These are phyloP conservation scores for Auxenochlorella pyrenoidosa DNA, from an alignment of 139 green algal species.

Conservation along the genomic window DNA sequence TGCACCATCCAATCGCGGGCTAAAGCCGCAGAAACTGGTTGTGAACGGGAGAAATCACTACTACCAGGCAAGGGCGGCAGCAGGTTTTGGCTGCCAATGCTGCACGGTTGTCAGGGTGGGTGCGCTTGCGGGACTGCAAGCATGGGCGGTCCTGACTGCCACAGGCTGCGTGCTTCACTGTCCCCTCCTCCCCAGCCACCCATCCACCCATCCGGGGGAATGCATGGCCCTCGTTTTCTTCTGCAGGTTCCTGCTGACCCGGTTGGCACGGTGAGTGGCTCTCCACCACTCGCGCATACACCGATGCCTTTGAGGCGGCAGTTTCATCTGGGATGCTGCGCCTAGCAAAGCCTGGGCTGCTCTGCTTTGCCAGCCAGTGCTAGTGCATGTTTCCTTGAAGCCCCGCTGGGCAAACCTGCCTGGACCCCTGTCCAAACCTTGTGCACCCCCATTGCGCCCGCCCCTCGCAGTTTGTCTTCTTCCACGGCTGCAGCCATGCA, in stretches of 20 bases:
- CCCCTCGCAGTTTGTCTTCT: slow-evolving; percentile 15
- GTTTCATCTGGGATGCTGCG: too few relatives aligned
- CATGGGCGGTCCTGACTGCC: too few relatives aligned
- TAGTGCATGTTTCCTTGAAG: not conserved
- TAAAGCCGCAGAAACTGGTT: not conserved
- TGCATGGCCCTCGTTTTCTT: too few relatives aligned
- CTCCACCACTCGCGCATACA: not conserved
- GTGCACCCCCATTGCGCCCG: not conserved
- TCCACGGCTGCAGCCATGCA: slow-evolving; percentile 28
- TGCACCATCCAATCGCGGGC: not conserved
- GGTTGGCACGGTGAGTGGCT: slow-evolving; percentile 19
- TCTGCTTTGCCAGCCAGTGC: too few relatives aligned
- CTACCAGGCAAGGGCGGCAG: not conserved
- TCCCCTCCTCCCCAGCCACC: too few relatives aligned
- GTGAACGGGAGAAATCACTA: slow-evolving; percentile 3
- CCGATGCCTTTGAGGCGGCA: too few relatives aligned
- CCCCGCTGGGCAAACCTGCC: not conserved
- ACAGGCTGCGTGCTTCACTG: too few relatives aligned
- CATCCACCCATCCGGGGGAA: too few relatives aligned
- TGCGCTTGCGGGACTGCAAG: not conserved
- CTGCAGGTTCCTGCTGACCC: slow-evolving; percentile 6
- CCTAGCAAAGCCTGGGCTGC: too few relatives aligned
- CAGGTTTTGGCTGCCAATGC: not conserved
- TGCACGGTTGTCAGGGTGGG: too few relatives aligned
- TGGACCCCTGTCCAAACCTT: not conserved